Percentiles rank a stretch among this genome's conserved stretches.
phyloP scores from a whole-genome alignment of 2,329 filamentous ascomycete species.

The Ophiostoma sp. region DNA sequence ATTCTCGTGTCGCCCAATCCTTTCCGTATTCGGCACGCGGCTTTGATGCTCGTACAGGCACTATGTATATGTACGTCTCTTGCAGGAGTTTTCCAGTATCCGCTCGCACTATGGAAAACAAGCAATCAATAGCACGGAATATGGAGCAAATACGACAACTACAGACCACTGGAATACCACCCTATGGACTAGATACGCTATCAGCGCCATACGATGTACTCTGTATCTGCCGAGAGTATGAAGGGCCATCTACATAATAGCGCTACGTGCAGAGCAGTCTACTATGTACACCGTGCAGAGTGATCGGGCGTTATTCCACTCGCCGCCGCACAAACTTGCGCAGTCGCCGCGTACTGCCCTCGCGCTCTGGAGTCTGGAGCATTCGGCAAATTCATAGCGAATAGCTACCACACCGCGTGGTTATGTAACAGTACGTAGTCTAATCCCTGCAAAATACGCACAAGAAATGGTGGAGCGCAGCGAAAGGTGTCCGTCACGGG shows the following conservation, averaged over 20 bases:
- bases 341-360: neutral
- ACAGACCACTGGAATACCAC: conserved; percentile 1
- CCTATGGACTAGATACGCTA: neutral
- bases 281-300: too few species aligned
- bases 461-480: neutral
- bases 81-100: neutral
- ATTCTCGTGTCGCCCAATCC: neutral
- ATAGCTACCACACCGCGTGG: conserved; percentile 1
- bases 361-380: neutral
- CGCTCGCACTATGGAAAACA: conserved; percentile 2
- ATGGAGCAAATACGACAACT: conserved; percentile 3
- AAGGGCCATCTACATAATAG: too few species aligned
- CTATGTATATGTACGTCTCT: too few species aligned
- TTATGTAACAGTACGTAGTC: neutral
- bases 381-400: neutral
- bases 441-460: neutral
- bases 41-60: neutral
- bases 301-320: neutral
- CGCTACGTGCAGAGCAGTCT: too few species aligned
- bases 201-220: neutral
- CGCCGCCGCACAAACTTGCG: neutral
- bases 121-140: conserved; percentile 8
- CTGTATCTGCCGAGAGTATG: too few species aligned
- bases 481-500: neutral
- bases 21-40: neutral